Percentiles rank a stretch among this genome's conserved stretches.
phyloP scores from a whole-genome alignment of 169 alveolate species.

The Plasmodium blacklocki region DNA sequence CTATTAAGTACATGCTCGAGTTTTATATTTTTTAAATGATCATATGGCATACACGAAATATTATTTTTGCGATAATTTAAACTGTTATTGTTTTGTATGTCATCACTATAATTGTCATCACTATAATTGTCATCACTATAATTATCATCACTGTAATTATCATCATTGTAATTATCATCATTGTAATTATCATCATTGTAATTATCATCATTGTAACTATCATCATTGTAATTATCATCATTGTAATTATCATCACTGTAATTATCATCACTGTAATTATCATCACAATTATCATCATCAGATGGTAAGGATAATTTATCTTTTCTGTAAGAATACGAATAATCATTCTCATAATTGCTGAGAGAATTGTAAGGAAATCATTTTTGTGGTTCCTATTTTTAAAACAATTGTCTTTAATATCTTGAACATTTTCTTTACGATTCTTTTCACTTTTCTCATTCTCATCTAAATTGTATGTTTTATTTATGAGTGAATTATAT shows the following conservation, averaged over 20 bases:
- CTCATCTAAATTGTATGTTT: not conserved
- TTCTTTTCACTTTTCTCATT: not conserved
- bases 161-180: not conserved
- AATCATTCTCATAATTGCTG: too few relatives aligned
- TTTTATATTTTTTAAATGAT: conserved; percentile 42
- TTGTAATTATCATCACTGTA: not conserved
- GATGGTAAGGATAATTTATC: too few relatives aligned
- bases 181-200: not conserved
- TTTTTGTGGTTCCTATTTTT: not conserved
- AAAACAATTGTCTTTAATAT: not conserved
- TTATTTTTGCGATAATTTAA: not conserved
- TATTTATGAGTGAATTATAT: not conserved
- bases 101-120: not conserved
- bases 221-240: not conserved
- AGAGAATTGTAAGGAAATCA: not conserved
- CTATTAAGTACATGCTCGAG: conserved; percentile 60
- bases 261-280: too few relatives aligned
- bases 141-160: not conserved
- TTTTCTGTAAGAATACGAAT: too few relatives aligned
- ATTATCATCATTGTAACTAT: not conserved
- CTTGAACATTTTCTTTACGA: not conserved
- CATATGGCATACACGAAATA: conserved; percentile 30
- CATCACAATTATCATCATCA: not conserved
- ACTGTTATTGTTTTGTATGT: not conserved
- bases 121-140: not conserved